Percentiles rank a stretch among this genome's conserved stretches.
Conservation (phyloP, 305 asterid species). For the Ilex paraguariensis region DNA sequence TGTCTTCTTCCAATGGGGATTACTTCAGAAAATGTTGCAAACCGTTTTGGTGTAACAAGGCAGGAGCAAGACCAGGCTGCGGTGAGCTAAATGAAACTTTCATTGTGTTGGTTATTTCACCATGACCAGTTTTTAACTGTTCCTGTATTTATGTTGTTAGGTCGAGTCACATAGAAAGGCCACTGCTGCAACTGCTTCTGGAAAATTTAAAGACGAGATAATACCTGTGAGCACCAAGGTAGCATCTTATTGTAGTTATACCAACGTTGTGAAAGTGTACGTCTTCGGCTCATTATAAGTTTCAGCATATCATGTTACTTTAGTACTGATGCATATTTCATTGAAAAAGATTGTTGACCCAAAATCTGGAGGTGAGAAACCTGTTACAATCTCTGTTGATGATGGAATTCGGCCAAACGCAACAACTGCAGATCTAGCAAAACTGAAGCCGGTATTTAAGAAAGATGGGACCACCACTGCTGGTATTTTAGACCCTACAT, state of each 20-base stretch:
- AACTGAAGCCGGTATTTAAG: constrained; percentile 90
- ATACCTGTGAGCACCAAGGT: constrained; percentile 82
- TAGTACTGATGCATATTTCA: constrained; percentile 2
- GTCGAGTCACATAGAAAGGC: constrained; percentile 92
- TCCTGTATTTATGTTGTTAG: constrained; percentile 27
- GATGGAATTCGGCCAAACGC: constrained; percentile 88
- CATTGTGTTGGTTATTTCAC: constrained; percentile 12
- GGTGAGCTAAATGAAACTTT: constrained; percentile 38
- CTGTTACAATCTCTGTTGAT: constrained; percentile 77
- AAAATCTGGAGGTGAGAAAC: constrained; percentile 87
- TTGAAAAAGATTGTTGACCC: constrained; percentile 48
- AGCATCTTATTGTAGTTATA: not conserved
- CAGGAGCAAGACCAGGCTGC: constrained; percentile 98
- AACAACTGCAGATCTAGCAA: constrained; percentile 54
- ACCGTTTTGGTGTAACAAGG: constrained; percentile 86
- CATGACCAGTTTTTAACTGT: constrained; percentile 15
- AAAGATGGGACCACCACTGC: constrained; percentile 97
- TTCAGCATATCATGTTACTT: not conserved
- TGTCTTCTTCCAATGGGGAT: constrained; percentile 99
- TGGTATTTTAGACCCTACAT: constrained; percentile 38
- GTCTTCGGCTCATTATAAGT: constrained; percentile 1
- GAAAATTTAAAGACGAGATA: constrained; percentile 87
- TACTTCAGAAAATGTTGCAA: constrained; percentile 97
- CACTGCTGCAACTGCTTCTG: constrained; percentile 96
- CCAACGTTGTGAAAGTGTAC: too few species aligned